Base-by-base conservation (phyloP, 2,329 filamentous ascomycete species). In the Aspergillus ibericus region DNA sequence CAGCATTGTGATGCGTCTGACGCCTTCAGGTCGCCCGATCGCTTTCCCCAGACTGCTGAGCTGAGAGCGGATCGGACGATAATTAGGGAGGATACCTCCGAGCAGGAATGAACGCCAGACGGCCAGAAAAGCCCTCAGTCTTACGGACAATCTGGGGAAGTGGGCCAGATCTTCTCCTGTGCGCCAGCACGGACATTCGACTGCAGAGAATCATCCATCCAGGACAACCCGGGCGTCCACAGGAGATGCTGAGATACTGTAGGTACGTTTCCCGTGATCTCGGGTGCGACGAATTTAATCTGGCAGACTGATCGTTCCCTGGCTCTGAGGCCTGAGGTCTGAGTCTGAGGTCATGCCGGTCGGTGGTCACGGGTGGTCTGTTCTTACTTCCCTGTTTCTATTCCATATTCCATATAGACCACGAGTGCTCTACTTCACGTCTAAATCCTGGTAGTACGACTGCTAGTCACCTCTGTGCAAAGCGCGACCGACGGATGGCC, bases 91-190 rank as follows among this genome's bases (percentile, higher is more conserved):
- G 38, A 42, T 42, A 13, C 18, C 38, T 20, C 38, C 38, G 38
- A 42, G 38, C n/a, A 42, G 22, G 44, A 52, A 53, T 35, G 38
- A 16, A 29, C 20, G 34, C 10, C n/a, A n/a, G n/a, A n/a, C n/a
- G n/a, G n/a, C 12, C 29, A 50, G 48, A 57, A 38, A 46, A 50
- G 32, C 16, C 49, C 42, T 51, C 44, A 56, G 35, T n/a, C n/a
- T n/a, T n/a, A 36, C 50, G 36, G 47, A 60, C 59, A 65, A 65
- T 65, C 64, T 65, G 64, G 64, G 64, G 64, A 65, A 66, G 64
- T 66, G 64, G 64, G 59, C 61, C 59, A 58, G 61, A 65, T 66
- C 64, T 60, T 59, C 44, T 35, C 42, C 52, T 61, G 49, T 56
- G 50, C 50, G 35, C 53, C 59, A 59, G 62, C 64, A 65, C 62